phyloP scores from a whole-genome alignment of 2,329 filamentous ascomycete species.

The Rhytidhysteron rufulum region DNA sequence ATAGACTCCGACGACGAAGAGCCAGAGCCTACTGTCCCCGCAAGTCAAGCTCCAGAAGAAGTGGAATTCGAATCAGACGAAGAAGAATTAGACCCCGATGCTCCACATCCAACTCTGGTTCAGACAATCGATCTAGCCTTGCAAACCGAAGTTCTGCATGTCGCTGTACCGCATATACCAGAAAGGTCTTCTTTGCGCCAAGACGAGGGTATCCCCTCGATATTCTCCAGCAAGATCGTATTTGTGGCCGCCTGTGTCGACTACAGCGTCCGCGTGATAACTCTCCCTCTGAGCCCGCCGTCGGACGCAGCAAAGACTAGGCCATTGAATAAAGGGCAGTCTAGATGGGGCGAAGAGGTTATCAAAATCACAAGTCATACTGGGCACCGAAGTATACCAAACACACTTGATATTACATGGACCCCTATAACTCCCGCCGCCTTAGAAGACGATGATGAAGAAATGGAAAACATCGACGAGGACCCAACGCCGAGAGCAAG shows the following conservation, averaged over 20 bases:
- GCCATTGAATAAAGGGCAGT: constrained; percentile 13
- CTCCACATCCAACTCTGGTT: constrained; percentile 52
- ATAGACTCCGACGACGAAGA: constrained; percentile 56
- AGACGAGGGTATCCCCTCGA: constrained; percentile 39
- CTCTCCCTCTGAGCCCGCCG: constrained; percentile 53
- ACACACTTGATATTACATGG: constrained; percentile 52
- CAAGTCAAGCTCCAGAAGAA: constrained; percentile 14
- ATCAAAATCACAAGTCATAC: constrained; percentile 44
- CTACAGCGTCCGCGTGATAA: constrained; percentile 52
- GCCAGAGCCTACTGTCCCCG: constrained; percentile 19
- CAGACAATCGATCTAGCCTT: constrained; percentile 54
- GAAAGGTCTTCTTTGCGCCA: constrained; percentile 24
- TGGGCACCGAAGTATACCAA: constrained; percentile 50
- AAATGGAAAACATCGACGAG: constrained; percentile 31
- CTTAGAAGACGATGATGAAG: constrained; percentile 17
- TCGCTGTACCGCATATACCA: constrained; percentile 47
- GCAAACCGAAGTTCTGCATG: constrained; percentile 49
- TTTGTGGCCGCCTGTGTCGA: constrained; percentile 55
- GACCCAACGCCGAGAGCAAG: constrained; percentile 15
- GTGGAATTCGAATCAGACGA: constrained; percentile 53
- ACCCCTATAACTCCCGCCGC: constrained; percentile 28
- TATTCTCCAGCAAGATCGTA: constrained; percentile 50
- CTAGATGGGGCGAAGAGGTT: constrained; percentile 43
- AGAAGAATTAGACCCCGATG: constrained; percentile 55
- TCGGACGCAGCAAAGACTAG: constrained; percentile 34